Evolutionary conservation across 2,329 filamentous ascomycete species (phyloP).

Genomic region (Exophiala sp.): DNA sequence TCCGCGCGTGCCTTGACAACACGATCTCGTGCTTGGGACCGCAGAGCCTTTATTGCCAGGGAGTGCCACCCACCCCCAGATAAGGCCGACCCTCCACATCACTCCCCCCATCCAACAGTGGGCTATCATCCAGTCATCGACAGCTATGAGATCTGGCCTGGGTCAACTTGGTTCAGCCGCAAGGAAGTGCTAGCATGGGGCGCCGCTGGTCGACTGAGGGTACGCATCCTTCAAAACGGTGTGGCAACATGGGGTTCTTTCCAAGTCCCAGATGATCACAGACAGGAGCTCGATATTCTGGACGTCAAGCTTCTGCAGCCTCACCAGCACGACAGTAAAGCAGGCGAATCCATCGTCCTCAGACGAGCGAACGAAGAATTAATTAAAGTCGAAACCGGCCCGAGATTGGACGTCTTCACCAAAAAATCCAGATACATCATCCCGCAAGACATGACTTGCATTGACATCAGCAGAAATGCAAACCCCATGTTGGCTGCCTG

Average conservation of each 20-base stretch:
- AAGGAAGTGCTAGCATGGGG: conserved; percentile 59
- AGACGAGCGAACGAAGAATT: conserved; percentile 54
- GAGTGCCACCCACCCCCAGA: conserved; percentile 46
- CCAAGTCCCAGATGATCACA: conserved; percentile 25
- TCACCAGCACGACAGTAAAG: conserved; percentile 35
- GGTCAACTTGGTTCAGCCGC: conserved; percentile 45
- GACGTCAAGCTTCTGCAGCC: conserved; percentile 52
- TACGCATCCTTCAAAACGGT: conserved; percentile 49
- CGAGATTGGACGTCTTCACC: conserved; percentile 37
- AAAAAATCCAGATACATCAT: conserved; percentile 38
- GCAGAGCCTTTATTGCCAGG: conserved; percentile 53
- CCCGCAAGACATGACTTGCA: conserved; percentile 44
- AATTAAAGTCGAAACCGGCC: conserved; percentile 33
- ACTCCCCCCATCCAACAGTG: conserved; percentile 50
- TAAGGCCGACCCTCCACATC: background rate
- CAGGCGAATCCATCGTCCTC: conserved; percentile 49
- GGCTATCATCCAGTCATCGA: conserved; percentile 59
- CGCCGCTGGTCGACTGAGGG: conserved; percentile 55
- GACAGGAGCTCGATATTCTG: conserved; percentile 55
- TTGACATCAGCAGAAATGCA: conserved; percentile 42
- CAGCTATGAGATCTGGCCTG: conserved; percentile 53
- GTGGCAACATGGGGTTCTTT: conserved; percentile 28
- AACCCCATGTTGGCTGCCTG: conserved; percentile 51
- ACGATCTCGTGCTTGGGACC: conserved; percentile 56
- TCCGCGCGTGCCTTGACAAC: conserved; percentile 55